Base-by-base conservation (phyloP, 805 yeast genomes). In the Cyberlindnera galapagoensis region DNA sequence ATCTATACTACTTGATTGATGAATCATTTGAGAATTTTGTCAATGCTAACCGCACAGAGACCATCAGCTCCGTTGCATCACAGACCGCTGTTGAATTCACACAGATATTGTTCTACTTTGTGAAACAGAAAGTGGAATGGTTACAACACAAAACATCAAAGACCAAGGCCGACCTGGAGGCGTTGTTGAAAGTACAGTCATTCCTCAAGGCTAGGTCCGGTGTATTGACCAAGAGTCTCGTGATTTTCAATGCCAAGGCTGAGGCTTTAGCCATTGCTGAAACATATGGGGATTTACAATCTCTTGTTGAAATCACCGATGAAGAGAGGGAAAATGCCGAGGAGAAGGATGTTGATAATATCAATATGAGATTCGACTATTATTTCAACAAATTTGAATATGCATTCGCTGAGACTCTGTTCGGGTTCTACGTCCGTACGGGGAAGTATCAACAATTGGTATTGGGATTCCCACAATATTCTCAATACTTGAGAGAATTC, bases 201-300 rank as follows among this genome's bases (percentile, higher is more conserved):
- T 44, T 48, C 17, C 60, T 52, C 27, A 36, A 35, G 7, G 52
- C 56, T 9, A 50, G 56, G 31, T 54, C 65, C 7, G 57, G 54
- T 1, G 38, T 57, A 9, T 87, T 95, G 95, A 71, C 80, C 9
- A 59, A 63, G 15, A 62, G 69, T 4, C 56, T 85, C 35, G 65
- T 79, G 9, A 49, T 62, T n/a, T 52, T 71, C 34, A 67, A 69
- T 7, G 60, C 71, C 29, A 63, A 67, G 23, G 59, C 63, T 7
- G 74, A 73, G 17, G 82, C 88, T 0, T 51, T 81, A 15, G 57
- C 59, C 7, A 64, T 86, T 18, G 73, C 86, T 1, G 94, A 83
- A 41, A 60, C 65, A 17, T 81, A 77, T 54, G 53, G 60, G 12
- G 94, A 87, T 50, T 67, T 79, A 45, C 60, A 71, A 21, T 74